Percentiles rank a stretch among this genome's conserved stretches.
phyloP scores from a whole-genome alignment of 73 alveolate genomes.

The Paramecium primaurelia region DNA sequence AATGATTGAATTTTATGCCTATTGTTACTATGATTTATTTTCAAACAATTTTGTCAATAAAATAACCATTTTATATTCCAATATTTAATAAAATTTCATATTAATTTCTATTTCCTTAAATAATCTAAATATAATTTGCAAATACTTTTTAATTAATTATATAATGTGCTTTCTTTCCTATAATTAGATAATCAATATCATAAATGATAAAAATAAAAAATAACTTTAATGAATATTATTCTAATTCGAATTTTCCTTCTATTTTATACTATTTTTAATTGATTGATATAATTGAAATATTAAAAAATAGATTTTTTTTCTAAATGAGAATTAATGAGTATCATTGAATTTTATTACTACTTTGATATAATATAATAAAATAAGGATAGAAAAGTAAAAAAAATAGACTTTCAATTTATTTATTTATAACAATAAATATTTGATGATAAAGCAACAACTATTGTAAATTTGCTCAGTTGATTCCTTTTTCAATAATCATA shows the following conservation, averaged over 20 bases:
- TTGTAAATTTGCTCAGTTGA: background rate
- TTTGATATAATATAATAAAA: background rate
- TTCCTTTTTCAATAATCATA: conserved; percentile 1
- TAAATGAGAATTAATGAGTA: background rate
- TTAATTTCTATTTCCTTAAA: too few species aligned
- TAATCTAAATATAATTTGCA: too few species aligned
- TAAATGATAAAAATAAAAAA: too few species aligned
- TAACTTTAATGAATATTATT: too few species aligned
- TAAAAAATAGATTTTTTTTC: background rate
- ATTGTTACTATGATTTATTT: background rate
- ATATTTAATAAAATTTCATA: too few species aligned
- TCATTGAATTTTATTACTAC: background rate
- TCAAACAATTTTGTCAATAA: background rate
- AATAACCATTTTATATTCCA: background rate
- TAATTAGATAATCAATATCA: too few species aligned
- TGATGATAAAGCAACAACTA: background rate
- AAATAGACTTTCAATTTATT: background rate
- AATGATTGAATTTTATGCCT: background rate
- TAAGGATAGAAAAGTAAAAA: background rate
- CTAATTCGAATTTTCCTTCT: too few species aligned
- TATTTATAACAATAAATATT: background rate
- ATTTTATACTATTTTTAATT: too few species aligned
- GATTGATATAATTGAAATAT: too few species aligned
- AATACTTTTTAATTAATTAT: too few species aligned
- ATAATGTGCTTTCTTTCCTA: too few species aligned